Evolutionary conservation across 805 yeast genomes (phyloP).

Genomic region (Cyberlindnera bimundalis): DNA sequence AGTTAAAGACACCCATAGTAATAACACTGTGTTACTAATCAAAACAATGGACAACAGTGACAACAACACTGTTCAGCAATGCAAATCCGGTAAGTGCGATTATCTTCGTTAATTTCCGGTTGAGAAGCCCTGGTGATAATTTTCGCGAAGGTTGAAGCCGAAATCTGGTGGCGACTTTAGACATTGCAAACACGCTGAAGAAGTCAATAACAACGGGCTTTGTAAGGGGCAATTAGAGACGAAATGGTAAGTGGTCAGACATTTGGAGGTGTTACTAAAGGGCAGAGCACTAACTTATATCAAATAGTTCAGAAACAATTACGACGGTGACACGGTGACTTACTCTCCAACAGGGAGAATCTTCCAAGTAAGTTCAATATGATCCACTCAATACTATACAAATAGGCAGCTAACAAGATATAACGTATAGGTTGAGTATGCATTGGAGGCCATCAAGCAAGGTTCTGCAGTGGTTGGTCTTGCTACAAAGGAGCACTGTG

Average conservation of each 20-base stretch:
- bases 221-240: neutral
- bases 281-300: neutral
- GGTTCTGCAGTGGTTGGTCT: slow-evolving; percentile 97
- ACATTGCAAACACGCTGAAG: neutral
- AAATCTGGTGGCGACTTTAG: slow-evolving; percentile 9
- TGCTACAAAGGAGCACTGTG: slow-evolving; percentile 82
- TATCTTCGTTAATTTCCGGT: neutral
- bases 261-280: no score
- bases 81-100: slow-evolving; percentile 8
- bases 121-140: neutral
- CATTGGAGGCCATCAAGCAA: slow-evolving; percentile 93
- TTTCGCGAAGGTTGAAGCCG: neutral
- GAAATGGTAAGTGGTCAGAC: slow-evolving; percentile 6
- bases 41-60: no score
- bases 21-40: no score
- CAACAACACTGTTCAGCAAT: no score
- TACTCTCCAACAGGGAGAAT: slow-evolving; percentile 94
- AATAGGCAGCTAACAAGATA: slow-evolving; percentile 7
- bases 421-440: slow-evolving; percentile 65
- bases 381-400: slow-evolving; percentile 9
- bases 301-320: slow-evolving; percentile 86
- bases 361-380: slow-evolving; percentile 52
- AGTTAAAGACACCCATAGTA: slow-evolving; percentile 11
- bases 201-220: no score
- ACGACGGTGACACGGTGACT: slow-evolving; percentile 97